Base-by-base conservation (phyloP, 2,329 filamentous ascomycete genomes). In the Neopestalotiopsis sp. region DNA sequence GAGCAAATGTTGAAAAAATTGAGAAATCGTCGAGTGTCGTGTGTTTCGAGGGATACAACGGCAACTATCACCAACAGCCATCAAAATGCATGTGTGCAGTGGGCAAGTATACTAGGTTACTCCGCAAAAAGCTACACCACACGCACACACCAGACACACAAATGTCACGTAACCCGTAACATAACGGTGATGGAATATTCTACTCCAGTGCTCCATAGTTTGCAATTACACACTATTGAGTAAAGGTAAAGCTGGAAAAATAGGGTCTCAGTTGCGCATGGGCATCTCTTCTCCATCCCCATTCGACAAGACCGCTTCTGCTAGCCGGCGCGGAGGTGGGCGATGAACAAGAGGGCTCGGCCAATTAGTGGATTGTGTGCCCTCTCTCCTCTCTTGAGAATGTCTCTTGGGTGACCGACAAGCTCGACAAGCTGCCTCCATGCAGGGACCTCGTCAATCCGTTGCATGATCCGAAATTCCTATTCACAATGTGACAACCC, bases 351-450 rank as follows among this genome's bases (percentile, higher is more conserved):
- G 14, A 24, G n/a, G 38, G 40, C 34, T 64, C 61, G 61, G 61
- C 61, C 61, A 64, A 64, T 64, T 64, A 64, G 61, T 64, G 61
- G 61, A 64, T 24, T 45, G 61, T 34, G 14, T 28, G 24, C 24
- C 24, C 57, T 13, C 57, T 34, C 57, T 34, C 57, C 57, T 10
- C 24, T 24, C n/a, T 14, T 7, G 10, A 38, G 34, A 6, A 14
- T 52, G 9, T 6, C 10, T 52, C 45, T 52, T 17, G 14, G 17
- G 20, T 24, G 45, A 52, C 45, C 45, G 45, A 52, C 45, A 17
- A 9, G 20, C 7, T 52, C 9, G 14, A 52, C n/a, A 52, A 9
- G 42, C 42, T 10, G 17, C 45, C 14, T 52, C 17, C 45, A 52
- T 52, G 45, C 45, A 52, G 45, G 45, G 45, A 52, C 45, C 24